Evolutionary conservation across 192 early-diverging fungal genomes (phyloP).

Genomic region (Entophlyctis luteolus): DNA sequence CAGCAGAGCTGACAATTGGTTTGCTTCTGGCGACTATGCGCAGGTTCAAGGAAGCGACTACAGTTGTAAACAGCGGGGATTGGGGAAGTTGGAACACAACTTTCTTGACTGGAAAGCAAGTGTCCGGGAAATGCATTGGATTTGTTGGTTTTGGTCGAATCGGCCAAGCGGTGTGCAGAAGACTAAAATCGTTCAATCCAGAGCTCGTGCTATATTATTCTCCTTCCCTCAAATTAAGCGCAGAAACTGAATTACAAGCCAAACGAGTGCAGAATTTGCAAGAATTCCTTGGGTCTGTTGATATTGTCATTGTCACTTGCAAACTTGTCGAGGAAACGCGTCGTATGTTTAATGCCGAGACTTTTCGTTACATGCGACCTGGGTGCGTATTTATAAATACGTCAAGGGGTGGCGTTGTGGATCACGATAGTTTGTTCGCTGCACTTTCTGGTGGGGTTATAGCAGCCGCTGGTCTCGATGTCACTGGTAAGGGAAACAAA

Average conservation of each 20-base stretch:
- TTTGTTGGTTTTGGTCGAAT: slow-evolving; percentile 84
- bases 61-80: slow-evolving; percentile 47
- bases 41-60: slow-evolving; percentile 57
- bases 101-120: slow-evolving; percentile 69
- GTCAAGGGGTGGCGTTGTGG: slow-evolving; percentile 72
- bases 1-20: slow-evolving; percentile 76
- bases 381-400: slow-evolving; percentile 73
- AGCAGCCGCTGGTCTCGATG: slow-evolving; percentile 79
- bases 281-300: slow-evolving; percentile 56
- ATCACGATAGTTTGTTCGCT: slow-evolving; percentile 66
- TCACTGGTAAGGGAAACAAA: slow-evolving; percentile 40
- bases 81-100: slow-evolving; percentile 63
- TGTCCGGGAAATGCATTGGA: slow-evolving; percentile 74
- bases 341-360: slow-evolving; percentile 63
- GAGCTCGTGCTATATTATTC: slow-evolving; percentile 60
- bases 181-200: slow-evolving; percentile 71
- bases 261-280: slow-evolving; percentile 49
- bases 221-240: slow-evolving; percentile 47
- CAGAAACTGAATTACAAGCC: slow-evolving; percentile 45
- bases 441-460: slow-evolving; percentile 53
- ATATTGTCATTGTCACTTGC: slow-evolving; percentile 74
- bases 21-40: slow-evolving; percentile 71
- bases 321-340: slow-evolving; percentile 66
- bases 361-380: slow-evolving; percentile 69
- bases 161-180: slow-evolving; percentile 66